Percentiles rank a stretch among this genome's conserved stretches.
These are phyloP conservation scores for Aphanomyces euteiches DNA, from an alignment of 352 stramenopile genomes.

Conservation along the genomic window DNA sequence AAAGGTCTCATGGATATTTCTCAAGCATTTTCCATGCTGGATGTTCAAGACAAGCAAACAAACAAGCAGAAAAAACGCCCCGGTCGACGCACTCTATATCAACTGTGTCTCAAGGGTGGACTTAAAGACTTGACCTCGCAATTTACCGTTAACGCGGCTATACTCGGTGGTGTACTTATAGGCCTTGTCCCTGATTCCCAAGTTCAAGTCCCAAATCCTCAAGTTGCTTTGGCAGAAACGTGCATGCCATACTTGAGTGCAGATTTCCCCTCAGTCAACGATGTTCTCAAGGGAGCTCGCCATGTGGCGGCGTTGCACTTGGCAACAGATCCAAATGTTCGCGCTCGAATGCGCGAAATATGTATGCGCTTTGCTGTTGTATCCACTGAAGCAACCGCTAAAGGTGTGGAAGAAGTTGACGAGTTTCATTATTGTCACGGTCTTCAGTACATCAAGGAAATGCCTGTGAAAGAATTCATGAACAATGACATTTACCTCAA, in stretches of 20 bases:
- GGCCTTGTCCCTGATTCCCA: conserved; percentile 65
- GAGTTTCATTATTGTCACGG: conserved; percentile 86
- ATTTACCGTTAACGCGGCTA: conserved; percentile 84
- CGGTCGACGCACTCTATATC: conserved; percentile 81
- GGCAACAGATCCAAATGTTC: conserved; percentile 77
- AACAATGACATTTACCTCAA: conserved; percentile 75
- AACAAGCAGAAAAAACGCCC: conserved; percentile 66
- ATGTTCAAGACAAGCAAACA: conserved; percentile 50
- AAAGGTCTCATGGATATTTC: conserved; percentile 83
- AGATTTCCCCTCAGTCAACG: conserved; percentile 78
- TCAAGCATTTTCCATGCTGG: conserved; percentile 74
- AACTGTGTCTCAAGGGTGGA: conserved; percentile 83
- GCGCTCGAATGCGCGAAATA: conserved; percentile 78
- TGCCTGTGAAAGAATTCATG: conserved; percentile 79
- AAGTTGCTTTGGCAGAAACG: conserved; percentile 64
- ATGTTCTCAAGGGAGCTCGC: conserved; percentile 85
- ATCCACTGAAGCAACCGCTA: conserved; percentile 70
- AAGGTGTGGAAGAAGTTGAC: conserved; percentile 84
- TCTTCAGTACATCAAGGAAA: conserved; percentile 80
- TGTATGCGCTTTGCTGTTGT: conserved; percentile 73
- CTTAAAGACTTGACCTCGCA: conserved; percentile 60
- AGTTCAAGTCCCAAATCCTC: conserved; percentile 64
- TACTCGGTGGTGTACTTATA: conserved; percentile 72
- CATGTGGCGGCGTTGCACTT: conserved; percentile 85
- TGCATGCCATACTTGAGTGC: conserved; percentile 76